Evolutionary conservation across 192 early-diverging fungal species (phyloP).

Genomic region (Podila minutissima): DNA sequence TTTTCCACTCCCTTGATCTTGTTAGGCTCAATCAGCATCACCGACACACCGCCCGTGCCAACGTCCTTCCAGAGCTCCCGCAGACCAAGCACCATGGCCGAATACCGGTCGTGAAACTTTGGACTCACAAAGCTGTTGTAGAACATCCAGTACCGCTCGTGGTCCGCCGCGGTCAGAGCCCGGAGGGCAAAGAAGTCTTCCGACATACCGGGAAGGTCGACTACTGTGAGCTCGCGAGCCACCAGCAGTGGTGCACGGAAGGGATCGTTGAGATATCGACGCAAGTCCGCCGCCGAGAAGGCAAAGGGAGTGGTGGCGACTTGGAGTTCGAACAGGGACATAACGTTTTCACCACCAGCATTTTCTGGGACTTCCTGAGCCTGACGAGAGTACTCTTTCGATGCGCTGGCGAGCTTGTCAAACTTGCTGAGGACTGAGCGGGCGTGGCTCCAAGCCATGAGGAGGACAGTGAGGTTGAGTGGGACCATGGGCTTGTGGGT

Average conservation of each 20-base stretch:
- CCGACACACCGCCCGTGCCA: slow-evolving; percentile 12
- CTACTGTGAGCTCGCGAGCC: slow-evolving; percentile 11
- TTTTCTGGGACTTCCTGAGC: neutral
- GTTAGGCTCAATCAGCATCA: neutral
- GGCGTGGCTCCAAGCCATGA: neutral
- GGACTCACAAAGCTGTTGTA: slow-evolving; percentile 24
- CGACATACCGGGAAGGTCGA: neutral
- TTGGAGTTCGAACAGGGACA: slow-evolving; percentile 8
- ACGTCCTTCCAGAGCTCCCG: slow-evolving; percentile 20
- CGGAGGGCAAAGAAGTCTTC: slow-evolving; percentile 7
- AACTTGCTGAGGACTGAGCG: neutral
- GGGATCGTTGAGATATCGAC: slow-evolving; percentile 19
- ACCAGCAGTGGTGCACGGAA: slow-evolving; percentile 26
- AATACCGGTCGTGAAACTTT: slow-evolving; percentile 33
- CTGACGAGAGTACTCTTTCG: neutral
- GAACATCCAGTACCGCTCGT: slow-evolving; percentile 14
- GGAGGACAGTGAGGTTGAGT: slow-evolving; percentile 4
- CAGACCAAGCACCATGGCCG: slow-evolving; percentile 8
- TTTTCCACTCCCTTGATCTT: slow-evolving; percentile 15
- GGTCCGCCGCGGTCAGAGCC: slow-evolving; percentile 12
- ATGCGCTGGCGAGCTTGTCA: neutral
- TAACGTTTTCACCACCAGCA: neutral
- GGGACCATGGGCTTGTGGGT: neutral
- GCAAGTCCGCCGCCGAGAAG: slow-evolving; percentile 1
- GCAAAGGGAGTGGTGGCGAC: slow-evolving; percentile 33